Percentiles rank a stretch among this genome's conserved stretches.
phyloP scores from a whole-genome alignment of 176 grass and related monocot genomes.

The Triticum timopheevii region DNA sequence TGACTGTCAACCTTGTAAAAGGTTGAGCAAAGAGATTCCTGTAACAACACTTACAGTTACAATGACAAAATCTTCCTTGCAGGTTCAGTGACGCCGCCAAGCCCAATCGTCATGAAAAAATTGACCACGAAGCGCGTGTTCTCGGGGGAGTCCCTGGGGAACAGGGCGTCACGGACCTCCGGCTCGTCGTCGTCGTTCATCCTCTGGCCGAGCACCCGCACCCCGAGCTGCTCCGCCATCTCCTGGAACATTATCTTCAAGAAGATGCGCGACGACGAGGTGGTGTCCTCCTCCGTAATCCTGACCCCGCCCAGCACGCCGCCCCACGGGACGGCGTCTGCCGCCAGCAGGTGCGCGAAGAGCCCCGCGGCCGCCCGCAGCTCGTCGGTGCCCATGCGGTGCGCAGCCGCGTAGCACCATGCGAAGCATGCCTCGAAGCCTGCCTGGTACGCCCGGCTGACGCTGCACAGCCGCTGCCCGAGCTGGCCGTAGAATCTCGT shows the following conservation, averaged over 20 bases:
- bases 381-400: constrained; percentile 12
- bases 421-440: constrained; percentile 3
- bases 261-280: constrained; percentile 49
- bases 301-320: not conserved
- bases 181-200: not conserved
- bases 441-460: not conserved
- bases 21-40: too few relatives aligned
- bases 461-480: constrained; percentile 42
- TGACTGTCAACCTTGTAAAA: too few relatives aligned
- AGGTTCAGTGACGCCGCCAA: constrained; percentile 34
- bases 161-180: constrained; percentile 37
- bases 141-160: constrained; percentile 38
- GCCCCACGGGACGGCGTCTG: not conserved
- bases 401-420: not conserved
- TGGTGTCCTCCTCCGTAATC: constrained; percentile 31
- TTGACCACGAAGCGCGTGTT: constrained; percentile 37
- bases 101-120: constrained; percentile 44
- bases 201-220: constrained; percentile 3
- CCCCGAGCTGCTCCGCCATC: constrained; percentile 42
- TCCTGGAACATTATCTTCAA: constrained; percentile 52
- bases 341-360: not conserved
- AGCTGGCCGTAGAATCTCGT: constrained; percentile 47
- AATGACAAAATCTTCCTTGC: constrained; percentile 21
- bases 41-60: not conserved
- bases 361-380: not conserved